A percentile compares a stretch with the other conserved stretches of the same genome.
Conservation (phyloP, 176 grass and related monocot genomes). For the Leersia perrieri region DNA sequence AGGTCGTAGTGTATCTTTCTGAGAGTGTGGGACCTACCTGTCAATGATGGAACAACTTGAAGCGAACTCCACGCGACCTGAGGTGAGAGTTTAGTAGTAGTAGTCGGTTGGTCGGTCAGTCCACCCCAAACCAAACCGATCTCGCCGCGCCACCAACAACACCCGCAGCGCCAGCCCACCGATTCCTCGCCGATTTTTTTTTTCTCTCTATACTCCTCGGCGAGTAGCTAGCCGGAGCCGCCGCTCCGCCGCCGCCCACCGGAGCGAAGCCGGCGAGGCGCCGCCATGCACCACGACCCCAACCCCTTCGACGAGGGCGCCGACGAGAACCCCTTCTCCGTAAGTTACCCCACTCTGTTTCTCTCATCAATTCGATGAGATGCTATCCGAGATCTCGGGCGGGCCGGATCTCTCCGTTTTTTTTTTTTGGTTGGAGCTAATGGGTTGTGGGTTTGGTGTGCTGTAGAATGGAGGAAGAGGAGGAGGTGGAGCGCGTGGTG, state of each 20-base stretch:
- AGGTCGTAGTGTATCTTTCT: too few relatives aligned
- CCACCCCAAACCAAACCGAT: conserved; percentile 1
- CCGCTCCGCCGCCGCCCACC: not conserved
- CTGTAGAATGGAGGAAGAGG: conserved; percentile 61
- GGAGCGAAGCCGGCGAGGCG: not conserved
- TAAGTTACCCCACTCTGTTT: not conserved
- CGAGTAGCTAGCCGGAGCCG: not conserved
- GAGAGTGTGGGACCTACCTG: not conserved
- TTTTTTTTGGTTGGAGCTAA: not conserved
- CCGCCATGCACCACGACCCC: conserved; percentile 70
- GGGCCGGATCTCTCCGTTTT: conserved; percentile 21
- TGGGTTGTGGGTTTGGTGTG: not conserved
- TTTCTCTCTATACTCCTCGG: not conserved
- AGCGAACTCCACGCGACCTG: conserved; percentile 37
- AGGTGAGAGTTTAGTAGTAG: not conserved
- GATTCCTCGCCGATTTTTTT: not conserved
- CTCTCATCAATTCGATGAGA: too few relatives aligned
- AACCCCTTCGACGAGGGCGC: conserved; percentile 82
- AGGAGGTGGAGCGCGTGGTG: conserved; percentile 36
- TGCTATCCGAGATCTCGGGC: conserved; percentile 39
- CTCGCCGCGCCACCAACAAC: not conserved
- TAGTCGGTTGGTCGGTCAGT: conserved; percentile 14
- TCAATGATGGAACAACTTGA: conserved; percentile 14
- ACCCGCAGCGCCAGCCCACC: conserved; percentile 9
- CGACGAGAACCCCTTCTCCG: conserved; percentile 73